A percentile compares a stretch with the other conserved stretches of the same genome.
These are phyloP conservation scores for Fusarium irregulare DNA, from an alignment of 2,329 filamentous ascomycete genomes.

Conservation along the genomic window DNA sequence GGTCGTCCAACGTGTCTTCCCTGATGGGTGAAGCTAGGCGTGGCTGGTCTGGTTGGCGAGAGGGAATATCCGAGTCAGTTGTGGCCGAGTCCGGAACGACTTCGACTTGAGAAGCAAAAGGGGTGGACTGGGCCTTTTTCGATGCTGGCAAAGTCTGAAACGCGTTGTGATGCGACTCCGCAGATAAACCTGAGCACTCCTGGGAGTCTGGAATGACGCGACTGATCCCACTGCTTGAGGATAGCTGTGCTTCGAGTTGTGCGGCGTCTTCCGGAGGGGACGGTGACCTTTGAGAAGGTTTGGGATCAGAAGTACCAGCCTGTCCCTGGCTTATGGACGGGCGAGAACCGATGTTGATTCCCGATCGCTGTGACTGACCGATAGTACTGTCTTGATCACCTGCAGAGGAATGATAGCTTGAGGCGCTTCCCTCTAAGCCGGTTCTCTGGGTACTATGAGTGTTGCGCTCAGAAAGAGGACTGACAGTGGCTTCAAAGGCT, in stretches of 20 bases:
- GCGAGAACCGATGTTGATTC: neutral
- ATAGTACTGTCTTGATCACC: neutral
- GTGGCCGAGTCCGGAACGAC: slow-evolving; percentile 25
- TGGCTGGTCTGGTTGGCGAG: slow-evolving; percentile 43
- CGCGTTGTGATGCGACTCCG: neutral
- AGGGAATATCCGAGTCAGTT: slow-evolving; percentile 41
- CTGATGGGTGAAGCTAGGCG: neutral
- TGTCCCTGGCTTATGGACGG: neutral
- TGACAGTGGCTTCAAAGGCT: neutral
- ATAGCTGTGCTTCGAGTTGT: neutral
- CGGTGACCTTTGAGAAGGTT: neutral
- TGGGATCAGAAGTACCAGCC: neutral
- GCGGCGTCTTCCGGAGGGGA: neutral
- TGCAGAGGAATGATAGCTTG: neutral
- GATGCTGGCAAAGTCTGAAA: neutral
- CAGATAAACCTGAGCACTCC: slow-evolving; percentile 23
- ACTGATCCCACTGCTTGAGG: slow-evolving; percentile 10
- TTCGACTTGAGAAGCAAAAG: slow-evolving; percentile 17
- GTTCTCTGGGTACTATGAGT: neutral
- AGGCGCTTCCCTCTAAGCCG: neutral
- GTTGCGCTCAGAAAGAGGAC: neutral
- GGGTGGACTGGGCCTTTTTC: slow-evolving; percentile 1
- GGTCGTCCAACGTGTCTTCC: slow-evolving; percentile 1
- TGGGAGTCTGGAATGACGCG: slow-evolving; percentile 42
- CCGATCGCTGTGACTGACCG: neutral